Evolutionary conservation across 2,329 filamentous ascomycete genomes (phyloP), one percentile per base, ranked within the genome.

Genomic region (Colletotrichum scovillei): DNA sequence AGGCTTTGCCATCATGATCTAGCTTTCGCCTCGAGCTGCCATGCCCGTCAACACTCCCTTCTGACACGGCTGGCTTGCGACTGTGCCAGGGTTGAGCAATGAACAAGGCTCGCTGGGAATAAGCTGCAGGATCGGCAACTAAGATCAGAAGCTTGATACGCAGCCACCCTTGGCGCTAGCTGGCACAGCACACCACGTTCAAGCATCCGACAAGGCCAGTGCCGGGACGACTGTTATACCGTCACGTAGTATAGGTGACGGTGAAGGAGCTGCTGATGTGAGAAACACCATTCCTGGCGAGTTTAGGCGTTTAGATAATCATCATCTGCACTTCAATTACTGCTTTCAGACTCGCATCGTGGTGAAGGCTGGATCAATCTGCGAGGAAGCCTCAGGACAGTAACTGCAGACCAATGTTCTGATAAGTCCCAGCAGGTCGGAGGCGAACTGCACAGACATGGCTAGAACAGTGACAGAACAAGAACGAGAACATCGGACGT

Each of bases 101-200:
- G 28, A 59, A 14, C 55, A 49, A 67, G 55, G 60, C 60, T 38
- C 56, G 42, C 26, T 38, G 32, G 52, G 30, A 70, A 30, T 49
- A 52, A 26, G 56, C 67, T 38, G 67, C 70, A 56, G 46, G 46
- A 65, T 70, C 55, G 28, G 70, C 59, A 60, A 28, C 70, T 49
- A 65, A 70, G 32, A 52, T 24, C 66, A 69, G 59, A 70, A 63
- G 60, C 70, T 73, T 70, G 42, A 65, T 56, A 65, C 30, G 38
- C 55, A 52, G 66, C 60, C 67, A 60, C 55, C 26, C 66, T 70
- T 59, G 55, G 66, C 59, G 28, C 22, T 49, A 65, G 14, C 12
- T 49, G 32, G 70, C 22, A 38, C 22, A 38, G 32, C 60, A n/a
- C 64, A 58, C 58, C 63, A 65, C 24, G 14, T 35, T 63, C 28